Evolutionary conservation across 805 yeast genomes (phyloP).

Genomic region (Spathaspora arborariae): DNA sequence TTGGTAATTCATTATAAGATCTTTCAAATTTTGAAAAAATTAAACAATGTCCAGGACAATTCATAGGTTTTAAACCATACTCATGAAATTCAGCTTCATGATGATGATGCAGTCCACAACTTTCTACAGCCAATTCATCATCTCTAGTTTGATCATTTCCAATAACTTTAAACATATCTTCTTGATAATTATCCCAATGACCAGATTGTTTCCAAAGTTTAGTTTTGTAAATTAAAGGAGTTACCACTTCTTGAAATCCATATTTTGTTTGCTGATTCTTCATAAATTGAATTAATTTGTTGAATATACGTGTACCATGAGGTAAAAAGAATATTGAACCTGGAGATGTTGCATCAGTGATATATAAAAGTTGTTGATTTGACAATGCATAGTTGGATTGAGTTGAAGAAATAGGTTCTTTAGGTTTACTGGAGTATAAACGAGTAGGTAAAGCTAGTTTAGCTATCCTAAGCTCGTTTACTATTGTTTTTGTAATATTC

Average conservation of each 20-base stretch:
- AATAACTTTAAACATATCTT: constrained; percentile 88
- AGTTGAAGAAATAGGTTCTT: constrained; percentile 23
- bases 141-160: constrained; percentile 45
- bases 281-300: constrained; percentile 77
- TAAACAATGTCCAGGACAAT: constrained; percentile 93
- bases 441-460: neutral
- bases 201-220: constrained; percentile 88
- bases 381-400: constrained; percentile 47
- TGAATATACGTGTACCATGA: constrained; percentile 84
- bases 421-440: neutral
- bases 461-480: neutral
- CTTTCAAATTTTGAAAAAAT: constrained; percentile 72
- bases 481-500: neutral
- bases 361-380: constrained; percentile 67
- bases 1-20: constrained; percentile 82
- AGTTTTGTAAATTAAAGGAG: constrained; percentile 83
- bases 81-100: constrained; percentile 22
- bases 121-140: constrained; percentile 11
- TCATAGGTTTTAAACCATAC: constrained; percentile 92
- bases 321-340: constrained; percentile 92
- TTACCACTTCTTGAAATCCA: constrained; percentile 88
- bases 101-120: constrained; percentile 8
- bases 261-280: constrained; percentile 73
- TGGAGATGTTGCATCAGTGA: constrained; percentile 79
- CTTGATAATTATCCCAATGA: constrained; percentile 92